phyloP scores from a whole-genome alignment of 78 protist species.

The Emiliania huxleyi region DNA sequence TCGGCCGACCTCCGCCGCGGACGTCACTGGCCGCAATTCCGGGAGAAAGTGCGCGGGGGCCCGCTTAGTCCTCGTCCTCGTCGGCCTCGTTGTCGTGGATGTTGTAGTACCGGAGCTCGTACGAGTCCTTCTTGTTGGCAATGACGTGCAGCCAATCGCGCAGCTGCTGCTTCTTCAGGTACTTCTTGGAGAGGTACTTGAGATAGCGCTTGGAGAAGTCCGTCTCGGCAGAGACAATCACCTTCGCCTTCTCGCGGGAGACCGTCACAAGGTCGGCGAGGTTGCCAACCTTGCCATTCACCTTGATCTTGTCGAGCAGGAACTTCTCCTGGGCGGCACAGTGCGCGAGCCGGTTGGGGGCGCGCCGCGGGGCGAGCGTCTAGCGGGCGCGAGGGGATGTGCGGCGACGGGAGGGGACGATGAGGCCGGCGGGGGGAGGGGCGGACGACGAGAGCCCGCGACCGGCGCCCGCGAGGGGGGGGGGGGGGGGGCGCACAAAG shows the following conservation, averaged over 20 bases:
- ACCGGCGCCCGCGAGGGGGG: too few species aligned
- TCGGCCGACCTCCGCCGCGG: too few species aligned
- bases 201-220: constrained; percentile 86
- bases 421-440: too few species aligned
- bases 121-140: constrained; percentile 73
- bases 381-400: too few species aligned
- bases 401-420: too few species aligned
- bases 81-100: constrained; percentile 66
- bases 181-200: constrained; percentile 94
- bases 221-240: constrained; percentile 55
- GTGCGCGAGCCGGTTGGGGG: neutral
- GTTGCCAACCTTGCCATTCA: constrained; percentile 76
- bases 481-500: constrained; percentile 28
- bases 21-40: too few species aligned
- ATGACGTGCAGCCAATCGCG: constrained; percentile 90
- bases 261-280: constrained; percentile 74
- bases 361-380: too few species aligned
- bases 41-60: too few species aligned
- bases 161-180: constrained; percentile 82
- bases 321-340: constrained; percentile 38
- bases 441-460: too few species aligned
- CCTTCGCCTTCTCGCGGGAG: constrained; percentile 44
- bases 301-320: constrained; percentile 48
- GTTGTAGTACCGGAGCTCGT: constrained; percentile 79
- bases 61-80: constrained; percentile 26